Evolutionary conservation across 805 yeast genomes (phyloP).

Genomic region (Candida nanaspora): DNA sequence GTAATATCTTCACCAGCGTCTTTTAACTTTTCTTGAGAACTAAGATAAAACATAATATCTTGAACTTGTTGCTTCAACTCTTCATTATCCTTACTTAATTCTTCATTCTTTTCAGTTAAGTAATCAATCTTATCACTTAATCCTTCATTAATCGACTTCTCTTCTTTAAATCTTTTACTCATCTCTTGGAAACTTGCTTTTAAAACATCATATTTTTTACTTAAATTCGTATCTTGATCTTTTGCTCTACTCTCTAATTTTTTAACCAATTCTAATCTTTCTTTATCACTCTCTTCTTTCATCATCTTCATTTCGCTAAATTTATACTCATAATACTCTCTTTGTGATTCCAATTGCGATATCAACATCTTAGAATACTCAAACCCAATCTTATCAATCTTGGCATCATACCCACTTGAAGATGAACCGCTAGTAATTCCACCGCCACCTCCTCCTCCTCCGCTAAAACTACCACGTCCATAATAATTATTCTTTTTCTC

Average conservation of each 20-base stretch:
- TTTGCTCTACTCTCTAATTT: slow-evolving; percentile 8
- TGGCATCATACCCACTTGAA: slow-evolving; percentile 29
- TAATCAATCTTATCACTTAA: slow-evolving; percentile 32
- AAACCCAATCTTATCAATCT: slow-evolving; percentile 51
- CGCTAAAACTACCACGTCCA: not conserved
- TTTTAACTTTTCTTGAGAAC: slow-evolving; percentile 63
- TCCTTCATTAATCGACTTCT: slow-evolving; percentile 35
- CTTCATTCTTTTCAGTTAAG: slow-evolving; percentile 24
- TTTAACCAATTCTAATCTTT: slow-evolving; percentile 9
- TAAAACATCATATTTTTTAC: slow-evolving; percentile 14
- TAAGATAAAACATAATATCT: slow-evolving; percentile 77
- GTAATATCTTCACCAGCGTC: slow-evolving; percentile 65
- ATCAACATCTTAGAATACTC: slow-evolving; percentile 77
- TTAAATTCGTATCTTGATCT: slow-evolving; percentile 5
- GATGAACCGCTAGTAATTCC: not conserved
- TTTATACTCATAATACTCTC: slow-evolving; percentile 69
- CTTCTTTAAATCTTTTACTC: slow-evolving; percentile 34
- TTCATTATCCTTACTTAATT: slow-evolving; percentile 31
- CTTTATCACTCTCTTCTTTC: slow-evolving; percentile 18
- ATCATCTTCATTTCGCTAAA: slow-evolving; percentile 19
- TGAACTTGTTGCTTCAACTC: slow-evolving; percentile 58
- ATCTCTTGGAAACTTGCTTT: slow-evolving; percentile 10
- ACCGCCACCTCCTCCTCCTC: not conserved
- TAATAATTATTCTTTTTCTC: slow-evolving; percentile 11
- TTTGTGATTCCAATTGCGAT: slow-evolving; percentile 78